Evolutionary conservation across 2,329 filamentous ascomycete genomes (phyloP).

Genomic region (Myriosclerotinia duriaeana): DNA sequence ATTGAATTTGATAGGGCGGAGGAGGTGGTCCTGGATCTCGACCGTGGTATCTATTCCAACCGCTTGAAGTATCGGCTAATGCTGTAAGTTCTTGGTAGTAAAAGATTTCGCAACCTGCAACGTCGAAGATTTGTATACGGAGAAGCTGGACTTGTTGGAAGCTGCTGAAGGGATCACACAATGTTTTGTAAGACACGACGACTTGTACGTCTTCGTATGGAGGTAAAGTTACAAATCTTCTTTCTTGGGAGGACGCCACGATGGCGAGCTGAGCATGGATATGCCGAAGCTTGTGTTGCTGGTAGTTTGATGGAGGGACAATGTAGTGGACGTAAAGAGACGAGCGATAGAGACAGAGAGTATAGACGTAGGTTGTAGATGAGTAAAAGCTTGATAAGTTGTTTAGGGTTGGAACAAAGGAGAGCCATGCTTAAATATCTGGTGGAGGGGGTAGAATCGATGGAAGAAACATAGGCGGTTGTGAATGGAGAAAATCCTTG

Average conservation of each 20-base stretch:
- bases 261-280: slow-evolving; percentile 16
- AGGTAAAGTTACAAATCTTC: slow-evolving; percentile 20
- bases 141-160: slow-evolving; percentile 28
- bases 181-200: slow-evolving; percentile 26
- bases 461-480: not conserved
- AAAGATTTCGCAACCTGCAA: slow-evolving; percentile 23
- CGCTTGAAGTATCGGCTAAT: slow-evolving; percentile 22
- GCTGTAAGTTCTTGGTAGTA: slow-evolving; percentile 29
- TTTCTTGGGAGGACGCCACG: slow-evolving; percentile 30
- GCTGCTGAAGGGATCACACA: slow-evolving; percentile 25
- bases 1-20: slow-evolving; percentile 21
- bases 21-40: slow-evolving; percentile 30
- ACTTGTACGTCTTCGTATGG: slow-evolving; percentile 28
- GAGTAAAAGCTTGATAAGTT: not conserved
- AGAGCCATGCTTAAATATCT: not conserved
- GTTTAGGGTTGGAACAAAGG: not conserved
- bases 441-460: not conserved
- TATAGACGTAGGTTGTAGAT: not conserved
- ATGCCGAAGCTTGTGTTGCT: not conserved
- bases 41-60: slow-evolving; percentile 32
- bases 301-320: not conserved
- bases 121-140: slow-evolving; percentile 29
- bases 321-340: not conserved
- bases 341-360: not conserved
- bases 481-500: slow-evolving; percentile 5